A percentile compares a stretch with the other conserved stretches of the same genome.
Evolutionary conservation across 164 flowering plant species (phyloP).

Genomic region (Chloranthus sessilifolius): DNA sequence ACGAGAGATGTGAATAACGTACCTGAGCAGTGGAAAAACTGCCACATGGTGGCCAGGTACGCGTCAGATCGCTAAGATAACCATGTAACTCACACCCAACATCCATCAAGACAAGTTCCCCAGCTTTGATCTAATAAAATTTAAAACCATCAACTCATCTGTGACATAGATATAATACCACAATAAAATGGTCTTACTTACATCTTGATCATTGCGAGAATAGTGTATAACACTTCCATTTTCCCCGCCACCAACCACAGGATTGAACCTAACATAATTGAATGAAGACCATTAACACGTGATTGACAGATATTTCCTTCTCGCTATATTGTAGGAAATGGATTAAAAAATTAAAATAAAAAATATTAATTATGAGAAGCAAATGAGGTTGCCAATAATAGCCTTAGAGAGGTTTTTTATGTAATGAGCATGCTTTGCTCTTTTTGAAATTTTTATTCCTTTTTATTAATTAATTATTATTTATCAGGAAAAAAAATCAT

Average conservation of each 20-base stretch:
- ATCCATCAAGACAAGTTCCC: constrained; percentile 91
- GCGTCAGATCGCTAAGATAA: constrained; percentile 93
- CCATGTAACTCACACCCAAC: constrained; percentile 94
- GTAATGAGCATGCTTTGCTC: too few relatives aligned
- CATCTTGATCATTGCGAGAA: constrained; percentile 86
- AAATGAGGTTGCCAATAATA: too few relatives aligned
- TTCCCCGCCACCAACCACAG: constrained; percentile 96
- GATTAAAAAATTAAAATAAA: too few relatives aligned
- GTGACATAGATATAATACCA: background rate
- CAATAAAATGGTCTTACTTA: constrained; percentile 23
- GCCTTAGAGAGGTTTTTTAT: too few relatives aligned
- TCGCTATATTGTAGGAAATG: background rate
- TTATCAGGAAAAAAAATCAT: too few relatives aligned
- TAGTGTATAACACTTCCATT: constrained; percentile 94
- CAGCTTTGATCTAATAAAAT: constrained; percentile 54
- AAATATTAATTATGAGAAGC: too few relatives aligned
- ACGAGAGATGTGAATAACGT: constrained; percentile 15
- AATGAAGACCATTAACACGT: constrained; percentile 5
- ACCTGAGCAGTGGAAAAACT: constrained; percentile 75
- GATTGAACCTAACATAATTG: constrained; percentile 62
- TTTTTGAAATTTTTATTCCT: too few relatives aligned
- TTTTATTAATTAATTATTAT: too few relatives aligned
- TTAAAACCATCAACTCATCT: background rate
- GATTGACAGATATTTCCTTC: background rate
- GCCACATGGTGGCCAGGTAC: constrained; percentile 96